Base-by-base conservation (phyloP, 306 rosid genomes). In the Cercis canadensis region DNA sequence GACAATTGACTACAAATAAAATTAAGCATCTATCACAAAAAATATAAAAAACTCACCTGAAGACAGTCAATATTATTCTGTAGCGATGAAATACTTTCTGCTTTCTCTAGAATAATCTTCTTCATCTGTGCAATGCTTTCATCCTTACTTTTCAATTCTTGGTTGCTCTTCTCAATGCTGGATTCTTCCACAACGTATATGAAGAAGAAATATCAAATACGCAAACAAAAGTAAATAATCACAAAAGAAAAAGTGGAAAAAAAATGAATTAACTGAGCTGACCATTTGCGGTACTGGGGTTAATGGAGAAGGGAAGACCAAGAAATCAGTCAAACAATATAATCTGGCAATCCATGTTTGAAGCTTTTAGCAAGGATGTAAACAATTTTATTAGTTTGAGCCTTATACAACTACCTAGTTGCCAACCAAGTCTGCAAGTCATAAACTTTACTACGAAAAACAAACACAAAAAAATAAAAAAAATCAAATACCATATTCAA, bases 31-130 rank as follows among this genome's bases (percentile, higher is more conserved):
- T 36, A 24, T 15, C 5, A 37, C n/a, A 15, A 65, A 37, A 65
- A 14, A 55, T 18, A 34, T 21, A 41, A 29, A 31, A 31, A 41
- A 50, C 70, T 53, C 47, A 76, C 76, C 69, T 59, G 67, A 54
- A 19, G 34, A 55, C 37, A 32, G 19, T 45, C 72, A 43, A 44
- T 33, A 29, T 34, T 45, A 34, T 53, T 54, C 66, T 65, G 56
- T 2, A 40, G 19, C 37, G 41, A 33, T 18, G 54, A 43, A 52
- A 65, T 56, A 11, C 14, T 65, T 51, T 72, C 49, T 55, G 49
- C 57, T 78, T 65, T 49, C 47, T 72, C 78, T 8, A 16, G 32
- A 65, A 65, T 40, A 16, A 40, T 47, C 44, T 32, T 41, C 69
- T 78, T 60, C 55, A 65, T 71, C 11, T 32, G 29, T 33, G 41